phyloP scores from a whole-genome alignment of 78 protist species.

The Dictyostelium firmibasis region DNA sequence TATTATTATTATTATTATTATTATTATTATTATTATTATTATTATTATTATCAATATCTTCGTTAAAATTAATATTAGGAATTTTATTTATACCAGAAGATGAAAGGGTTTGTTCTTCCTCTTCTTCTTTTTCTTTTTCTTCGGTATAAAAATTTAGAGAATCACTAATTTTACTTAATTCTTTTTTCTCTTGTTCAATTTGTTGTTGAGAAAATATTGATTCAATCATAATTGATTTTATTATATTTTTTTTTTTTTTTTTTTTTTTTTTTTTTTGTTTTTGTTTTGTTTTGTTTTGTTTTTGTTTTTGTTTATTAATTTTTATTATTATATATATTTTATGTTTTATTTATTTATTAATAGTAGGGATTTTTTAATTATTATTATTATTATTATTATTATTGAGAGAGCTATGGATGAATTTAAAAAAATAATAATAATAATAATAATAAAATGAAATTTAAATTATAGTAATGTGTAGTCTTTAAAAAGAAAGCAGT shows the following conservation, averaged over 20 bases:
- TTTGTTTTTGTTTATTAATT: not conserved
- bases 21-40: not conserved
- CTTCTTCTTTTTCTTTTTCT: not conserved
- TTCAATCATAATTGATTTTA: not conserved
- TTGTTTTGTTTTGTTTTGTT: not conserved
- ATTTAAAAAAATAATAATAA: too few species aligned
- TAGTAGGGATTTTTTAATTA: not conserved
- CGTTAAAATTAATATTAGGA: not conserved
- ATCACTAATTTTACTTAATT: not conserved
- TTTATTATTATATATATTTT: not conserved
- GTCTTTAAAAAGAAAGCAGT: not conserved
- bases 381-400: not conserved
- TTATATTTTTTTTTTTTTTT: not conserved
- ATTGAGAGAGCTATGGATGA: not conserved
- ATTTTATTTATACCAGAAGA: constrained; percentile 1
- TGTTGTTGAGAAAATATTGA: not conserved
- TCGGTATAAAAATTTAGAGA: not conserved
- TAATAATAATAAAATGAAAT: too few species aligned
- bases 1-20: not conserved
- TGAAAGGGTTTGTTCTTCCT: not conserved
- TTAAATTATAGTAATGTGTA: too few species aligned
- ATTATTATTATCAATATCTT: not conserved
- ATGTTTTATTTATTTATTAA: not conserved
- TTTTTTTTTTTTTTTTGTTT: not conserved
- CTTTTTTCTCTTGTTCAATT: not conserved